These are phyloP conservation scores for Cerrena zonata DNA, from an alignment of 1,284 basidiomycete genomes.

Conservation along the genomic window DNA sequence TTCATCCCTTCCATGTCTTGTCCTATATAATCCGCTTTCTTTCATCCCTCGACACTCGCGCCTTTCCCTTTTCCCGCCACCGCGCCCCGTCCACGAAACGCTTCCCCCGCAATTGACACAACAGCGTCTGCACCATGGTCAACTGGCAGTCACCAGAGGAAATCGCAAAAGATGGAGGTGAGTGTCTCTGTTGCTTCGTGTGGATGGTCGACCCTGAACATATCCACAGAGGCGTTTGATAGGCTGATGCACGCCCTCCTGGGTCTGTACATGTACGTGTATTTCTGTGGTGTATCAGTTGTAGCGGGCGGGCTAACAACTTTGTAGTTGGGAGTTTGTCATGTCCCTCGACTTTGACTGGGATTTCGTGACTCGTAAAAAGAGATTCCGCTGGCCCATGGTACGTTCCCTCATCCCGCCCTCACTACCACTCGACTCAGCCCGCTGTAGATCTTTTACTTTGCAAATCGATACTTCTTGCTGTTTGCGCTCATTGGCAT, in stretches of 20 bases:
- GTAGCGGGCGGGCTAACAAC: conserved; percentile 40
- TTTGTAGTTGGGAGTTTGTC: conserved; percentile 39
- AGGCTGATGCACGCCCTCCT: conserved; percentile 64
- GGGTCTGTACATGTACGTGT: conserved; percentile 59
- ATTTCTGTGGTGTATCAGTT: conserved; percentile 29
- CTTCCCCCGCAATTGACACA: neutral
- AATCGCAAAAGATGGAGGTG: conserved; percentile 46
- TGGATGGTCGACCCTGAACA: neutral
- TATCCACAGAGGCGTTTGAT: conserved; percentile 47
- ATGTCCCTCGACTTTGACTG: conserved; percentile 66
- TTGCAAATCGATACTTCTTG: conserved; percentile 62
- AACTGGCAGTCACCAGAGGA: conserved; percentile 54
- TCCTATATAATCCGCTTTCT: neutral
- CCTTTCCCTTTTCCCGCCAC: neutral
- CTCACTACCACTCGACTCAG: no score
- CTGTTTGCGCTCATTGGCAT: conserved; percentile 66
- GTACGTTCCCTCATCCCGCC: conserved; percentile 15
- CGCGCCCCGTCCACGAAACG: neutral
- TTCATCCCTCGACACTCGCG: no score
- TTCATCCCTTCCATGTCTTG: neutral
- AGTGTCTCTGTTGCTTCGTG: conserved; percentile 17
- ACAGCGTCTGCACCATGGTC: conserved; percentile 34
- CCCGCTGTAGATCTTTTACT: conserved; percentile 70
- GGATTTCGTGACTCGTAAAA: conserved; percentile 54
- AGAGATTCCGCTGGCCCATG: conserved; percentile 45